Evolutionary conservation across 2,329 filamentous ascomycete species (phyloP).

Genomic region (Ceratocystiopsis brevicomis): DNA sequence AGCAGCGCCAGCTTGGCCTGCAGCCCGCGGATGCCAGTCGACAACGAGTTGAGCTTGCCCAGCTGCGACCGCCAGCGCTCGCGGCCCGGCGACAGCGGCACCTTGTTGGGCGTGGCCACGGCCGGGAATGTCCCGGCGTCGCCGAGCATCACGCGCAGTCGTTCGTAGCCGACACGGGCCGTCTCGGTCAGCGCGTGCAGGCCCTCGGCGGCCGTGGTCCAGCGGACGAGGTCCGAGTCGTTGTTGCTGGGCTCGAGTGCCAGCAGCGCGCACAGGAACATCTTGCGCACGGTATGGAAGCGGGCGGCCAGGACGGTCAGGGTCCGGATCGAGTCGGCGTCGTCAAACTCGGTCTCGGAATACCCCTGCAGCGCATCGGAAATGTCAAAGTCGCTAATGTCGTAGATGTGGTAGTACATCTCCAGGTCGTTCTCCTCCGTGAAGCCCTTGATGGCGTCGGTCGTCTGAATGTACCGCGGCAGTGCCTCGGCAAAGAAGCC

Average conservation of each 20-base stretch:
- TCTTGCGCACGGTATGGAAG: slow-evolving; percentile 61
- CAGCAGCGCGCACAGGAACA: slow-evolving; percentile 75
- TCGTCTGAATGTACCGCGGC: slow-evolving; percentile 51
- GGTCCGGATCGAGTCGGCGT: slow-evolving; percentile 57
- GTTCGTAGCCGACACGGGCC: slow-evolving; percentile 43
- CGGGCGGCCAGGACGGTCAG: slow-evolving; percentile 68
- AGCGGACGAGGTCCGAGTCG: slow-evolving; percentile 55
- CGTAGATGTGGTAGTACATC: slow-evolving; percentile 82
- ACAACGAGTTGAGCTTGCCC: slow-evolving; percentile 72
- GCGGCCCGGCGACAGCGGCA: slow-evolving; percentile 48
- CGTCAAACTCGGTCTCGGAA: slow-evolving; percentile 47
- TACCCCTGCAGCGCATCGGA: slow-evolving; percentile 49
- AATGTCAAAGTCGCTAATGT: slow-evolving; percentile 55
- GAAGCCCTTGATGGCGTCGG: slow-evolving; percentile 48
- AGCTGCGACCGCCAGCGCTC: slow-evolving; percentile 76
- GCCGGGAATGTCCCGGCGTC: slow-evolving; percentile 54
- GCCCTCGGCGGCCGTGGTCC: slow-evolving; percentile 59
- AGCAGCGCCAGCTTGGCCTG: slow-evolving; percentile 90
- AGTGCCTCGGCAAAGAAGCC: slow-evolving; percentile 52
- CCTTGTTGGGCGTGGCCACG: slow-evolving; percentile 33
- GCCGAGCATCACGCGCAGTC: slow-evolving; percentile 48
- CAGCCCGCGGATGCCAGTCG: slow-evolving; percentile 73
- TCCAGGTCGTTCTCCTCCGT: slow-evolving; percentile 68
- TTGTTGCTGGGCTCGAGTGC: slow-evolving; percentile 70
- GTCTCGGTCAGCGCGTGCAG: slow-evolving; percentile 45